Base-by-base conservation (phyloP, 768 basidiomycete genomes). In the Polyporus arcularius region DNA sequence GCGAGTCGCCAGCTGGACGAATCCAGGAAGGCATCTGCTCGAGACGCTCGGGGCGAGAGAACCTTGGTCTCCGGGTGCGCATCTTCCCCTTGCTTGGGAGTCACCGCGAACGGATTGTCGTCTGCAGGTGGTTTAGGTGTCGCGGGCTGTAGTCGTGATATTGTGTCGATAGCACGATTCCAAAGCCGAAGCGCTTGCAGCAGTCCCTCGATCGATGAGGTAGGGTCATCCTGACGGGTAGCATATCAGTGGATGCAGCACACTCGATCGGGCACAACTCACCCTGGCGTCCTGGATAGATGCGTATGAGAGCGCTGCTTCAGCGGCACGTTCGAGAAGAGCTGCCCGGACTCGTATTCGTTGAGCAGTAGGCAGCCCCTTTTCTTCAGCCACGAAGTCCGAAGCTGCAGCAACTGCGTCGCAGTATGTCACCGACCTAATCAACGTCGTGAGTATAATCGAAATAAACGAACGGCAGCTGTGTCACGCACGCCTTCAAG, bases 1-100 rank as follows among this genome's bases (percentile, higher is more conserved):
- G 88, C 83, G 11, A 94, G 77, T 1, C 87, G 80, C 92, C 92
- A 95, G 64, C 92, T 87, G 9, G 90, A 59, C 1, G 83, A 83
- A 55, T 85, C 81, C 43, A 84, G 43, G 78, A 74, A 43, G 76
- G 60, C 61, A 62, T 75, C 71, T 53, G 72, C 70, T 51, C 72
- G 52, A 28, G 40, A 55, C 16, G 58, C 56, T 16, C 58, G 56
- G 4, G 57, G 67, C 21, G 58, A 51, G 45, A 65, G 59, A 21
- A 64, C 45, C 2, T 45, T 43, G 31, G 56, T 32, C 45, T 58
- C 54, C 16, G 42, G 55, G 4, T 55, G 57, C 21, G 56, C 56
- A 41, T n/a, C 61, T 28, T 55, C 51, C 5, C 14, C 15, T 21
- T 54, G 63, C 16, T 54, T 57, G 62, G 14, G 72, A 63, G 16